Evolutionary conservation across 495 filamentous ascomycete species (phyloP).

Genomic region (Talaromyces borbonicus): DNA sequence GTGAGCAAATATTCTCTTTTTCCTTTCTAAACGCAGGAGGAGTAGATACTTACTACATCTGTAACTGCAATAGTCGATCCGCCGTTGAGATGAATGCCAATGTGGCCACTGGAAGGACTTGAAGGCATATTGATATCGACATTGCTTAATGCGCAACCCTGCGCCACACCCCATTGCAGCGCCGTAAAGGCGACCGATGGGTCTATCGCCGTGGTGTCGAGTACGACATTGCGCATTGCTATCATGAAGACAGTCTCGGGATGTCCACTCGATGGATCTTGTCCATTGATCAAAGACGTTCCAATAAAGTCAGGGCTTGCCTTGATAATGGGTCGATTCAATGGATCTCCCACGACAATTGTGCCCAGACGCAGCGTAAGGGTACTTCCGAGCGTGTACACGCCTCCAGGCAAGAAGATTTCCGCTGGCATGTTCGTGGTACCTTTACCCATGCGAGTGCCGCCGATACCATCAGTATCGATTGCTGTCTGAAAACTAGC

Average conservation of each 20-base stretch:
- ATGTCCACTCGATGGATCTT: slow-evolving; percentile 23
- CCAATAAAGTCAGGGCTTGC: slow-evolving; percentile 12
- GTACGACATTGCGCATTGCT: slow-evolving; percentile 30
- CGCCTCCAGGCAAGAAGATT: slow-evolving; percentile 28
- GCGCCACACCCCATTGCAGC: slow-evolving; percentile 56
- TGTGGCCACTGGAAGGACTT: slow-evolving; percentile 42
- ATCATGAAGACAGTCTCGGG: slow-evolving; percentile 34
- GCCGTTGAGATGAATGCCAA: slow-evolving; percentile 34
- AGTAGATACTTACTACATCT: slow-evolving; percentile 33
- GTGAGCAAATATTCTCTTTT: no score
- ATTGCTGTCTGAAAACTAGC: slow-evolving; percentile 28
- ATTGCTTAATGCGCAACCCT: slow-evolving; percentile 64
- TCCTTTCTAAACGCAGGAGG: not conserved
- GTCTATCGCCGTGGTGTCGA: slow-evolving; percentile 27
- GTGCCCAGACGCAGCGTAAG: slow-evolving; percentile 24
- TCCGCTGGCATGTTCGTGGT: slow-evolving; percentile 20
- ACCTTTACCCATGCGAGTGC: slow-evolving; percentile 22
- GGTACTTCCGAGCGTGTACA: slow-evolving; percentile 19
- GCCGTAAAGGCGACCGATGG: slow-evolving; percentile 23
- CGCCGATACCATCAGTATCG: slow-evolving; percentile 24
- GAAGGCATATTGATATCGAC: slow-evolving; percentile 59
- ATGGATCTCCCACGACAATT: slow-evolving; percentile 19
- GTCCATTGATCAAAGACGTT: slow-evolving; percentile 15
- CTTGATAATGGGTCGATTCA: slow-evolving; percentile 14
- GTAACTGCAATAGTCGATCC: slow-evolving; percentile 39